phyloP scores from a whole-genome alignment of 805 yeast genomes.

The Peterozyma toletana region DNA sequence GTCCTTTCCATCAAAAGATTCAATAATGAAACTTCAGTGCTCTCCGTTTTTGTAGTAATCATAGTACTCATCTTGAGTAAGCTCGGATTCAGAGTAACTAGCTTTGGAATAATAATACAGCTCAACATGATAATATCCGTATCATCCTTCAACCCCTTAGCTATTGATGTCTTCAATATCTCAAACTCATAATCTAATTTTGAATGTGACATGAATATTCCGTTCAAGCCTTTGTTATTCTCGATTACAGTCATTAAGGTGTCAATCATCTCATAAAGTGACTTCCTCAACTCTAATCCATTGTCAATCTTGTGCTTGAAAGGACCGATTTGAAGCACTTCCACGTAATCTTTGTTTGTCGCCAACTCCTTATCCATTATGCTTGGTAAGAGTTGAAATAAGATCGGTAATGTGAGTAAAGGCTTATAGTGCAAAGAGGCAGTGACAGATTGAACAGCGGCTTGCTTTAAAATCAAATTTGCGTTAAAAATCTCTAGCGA shows the following conservation, averaged over 20 bases:
- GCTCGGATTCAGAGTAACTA: conserved; percentile 24
- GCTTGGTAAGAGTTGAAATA: conserved; percentile 39
- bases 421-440: conserved; percentile 55
- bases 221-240: conserved; percentile 11
- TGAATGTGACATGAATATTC: conserved; percentile 14
- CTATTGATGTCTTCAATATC: conserved; percentile 33
- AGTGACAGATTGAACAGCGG: conserved; percentile 51
- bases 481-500: conserved; percentile 17
- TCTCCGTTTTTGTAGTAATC: no score
- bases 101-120: conserved; percentile 34
- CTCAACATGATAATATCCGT: conserved; percentile 52
- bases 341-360: conserved; percentile 49
- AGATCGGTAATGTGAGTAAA: conserved; percentile 33
- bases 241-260: conserved; percentile 34
- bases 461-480: conserved; percentile 49
- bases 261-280: conserved; percentile 63
- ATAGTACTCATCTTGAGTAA: conserved; percentile 7
- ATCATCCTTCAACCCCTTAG: conserved; percentile 49
- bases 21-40: conserved; percentile 7
- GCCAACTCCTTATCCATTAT: conserved; percentile 46
- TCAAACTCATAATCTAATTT: conserved; percentile 20
- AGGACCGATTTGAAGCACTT: conserved; percentile 76
- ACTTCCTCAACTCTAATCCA: conserved; percentile 66
- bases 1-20: conserved; percentile 26
- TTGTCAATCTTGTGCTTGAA: conserved; percentile 78